phyloP scores from a whole-genome alignment of 1,139 yeast species.

The Hyphopichia khmerensis region DNA sequence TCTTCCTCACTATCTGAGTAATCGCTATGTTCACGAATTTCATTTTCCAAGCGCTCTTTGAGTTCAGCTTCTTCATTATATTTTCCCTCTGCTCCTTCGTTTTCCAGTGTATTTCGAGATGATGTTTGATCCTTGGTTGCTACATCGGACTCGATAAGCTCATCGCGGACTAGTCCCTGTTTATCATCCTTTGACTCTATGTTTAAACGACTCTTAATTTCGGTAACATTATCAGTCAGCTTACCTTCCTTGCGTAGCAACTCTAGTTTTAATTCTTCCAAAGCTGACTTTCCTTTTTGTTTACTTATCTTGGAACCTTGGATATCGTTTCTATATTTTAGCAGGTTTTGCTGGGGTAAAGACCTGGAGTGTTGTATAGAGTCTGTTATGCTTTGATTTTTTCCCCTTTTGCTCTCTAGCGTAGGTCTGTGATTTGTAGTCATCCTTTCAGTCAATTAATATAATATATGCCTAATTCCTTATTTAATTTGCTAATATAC shows the following conservation, averaged over 20 bases:
- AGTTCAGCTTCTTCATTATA: no score
- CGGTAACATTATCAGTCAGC: background rate
- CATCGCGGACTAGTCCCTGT: conserved; percentile 8
- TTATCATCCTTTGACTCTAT: conserved; percentile 5
- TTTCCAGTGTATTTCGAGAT: no score
- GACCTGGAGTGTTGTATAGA: conserved; percentile 65
- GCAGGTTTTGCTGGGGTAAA: conserved; percentile 65
- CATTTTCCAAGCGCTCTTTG: no score
- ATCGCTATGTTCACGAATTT: background rate
- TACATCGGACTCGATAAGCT: conserved; percentile 12
- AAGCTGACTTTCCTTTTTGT: conserved; percentile 18
- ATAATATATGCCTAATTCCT: no score
- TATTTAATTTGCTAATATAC: no score
- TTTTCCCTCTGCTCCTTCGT: conserved; percentile 13
- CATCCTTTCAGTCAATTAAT: no score
- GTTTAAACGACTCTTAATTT: background rate
- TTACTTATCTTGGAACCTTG: conserved; percentile 20
- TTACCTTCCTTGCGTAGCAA: conserved; percentile 11
- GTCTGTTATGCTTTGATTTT: conserved; percentile 37
- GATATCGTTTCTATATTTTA: conserved; percentile 57
- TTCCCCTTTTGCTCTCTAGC: conserved; percentile 82
- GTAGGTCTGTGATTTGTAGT: conserved; percentile 92
- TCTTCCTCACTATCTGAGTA: conserved; percentile 3
- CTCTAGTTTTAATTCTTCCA: conserved; percentile 25
- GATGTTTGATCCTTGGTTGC: no score